A percentile compares a stretch with the other conserved stretches of the same genome.
Conservation (phyloP, 345 rosid genomes). For the Arabidopsis suecica region DNA sequence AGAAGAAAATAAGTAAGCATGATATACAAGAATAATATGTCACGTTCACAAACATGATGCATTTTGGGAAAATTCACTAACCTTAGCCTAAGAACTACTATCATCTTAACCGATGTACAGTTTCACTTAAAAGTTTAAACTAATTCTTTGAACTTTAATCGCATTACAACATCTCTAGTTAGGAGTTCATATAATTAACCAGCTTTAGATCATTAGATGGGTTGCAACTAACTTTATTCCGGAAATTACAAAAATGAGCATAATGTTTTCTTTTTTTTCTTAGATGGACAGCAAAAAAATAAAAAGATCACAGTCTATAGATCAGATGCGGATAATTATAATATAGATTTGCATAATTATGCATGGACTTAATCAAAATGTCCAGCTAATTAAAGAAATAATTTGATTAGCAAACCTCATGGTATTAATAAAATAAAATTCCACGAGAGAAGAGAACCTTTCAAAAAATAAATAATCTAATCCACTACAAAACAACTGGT, state of each 20-base stretch:
- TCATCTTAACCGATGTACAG: neutral
- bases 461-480: slow-evolving; percentile 36
- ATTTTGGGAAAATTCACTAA: slow-evolving; percentile 14
- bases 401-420: slow-evolving; percentile 36
- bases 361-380: slow-evolving; percentile 50
- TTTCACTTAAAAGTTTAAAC: neutral
- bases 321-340: slow-evolving; percentile 35
- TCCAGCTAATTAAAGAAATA: slow-evolving; percentile 47
- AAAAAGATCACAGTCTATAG: slow-evolving; percentile 27
- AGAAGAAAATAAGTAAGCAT: neutral
- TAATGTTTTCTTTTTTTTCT: neutral
- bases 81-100: neutral
- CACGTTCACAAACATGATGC: slow-evolving; percentile 13
- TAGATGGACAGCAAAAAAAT: neutral
- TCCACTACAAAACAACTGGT: slow-evolving; percentile 42
- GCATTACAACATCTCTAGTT: neutral
- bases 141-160: neutral
- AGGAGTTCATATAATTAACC: neutral
- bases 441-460: slow-evolving; percentile 45
- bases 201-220: neutral
- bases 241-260: slow-evolving; percentile 2
- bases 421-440: slow-evolving; percentile 15
- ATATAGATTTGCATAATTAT: slow-evolving; percentile 34
- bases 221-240: neutral
- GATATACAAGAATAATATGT: neutral